Conservation (phyloP, 306 rosid genomes). For the Canavalia gladiata region DNA sequence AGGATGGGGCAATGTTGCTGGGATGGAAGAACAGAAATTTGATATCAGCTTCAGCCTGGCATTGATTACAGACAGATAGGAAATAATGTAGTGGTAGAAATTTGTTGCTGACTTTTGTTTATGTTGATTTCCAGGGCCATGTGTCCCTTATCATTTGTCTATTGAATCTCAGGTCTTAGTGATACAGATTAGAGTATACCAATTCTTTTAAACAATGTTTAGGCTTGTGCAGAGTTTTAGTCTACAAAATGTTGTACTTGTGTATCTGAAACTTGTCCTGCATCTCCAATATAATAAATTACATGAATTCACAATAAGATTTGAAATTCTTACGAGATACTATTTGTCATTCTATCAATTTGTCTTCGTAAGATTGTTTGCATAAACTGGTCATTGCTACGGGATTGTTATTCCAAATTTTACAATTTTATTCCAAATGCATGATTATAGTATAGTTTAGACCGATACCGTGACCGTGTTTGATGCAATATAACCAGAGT, state of each 20-base stretch:
- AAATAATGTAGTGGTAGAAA: conserved; percentile 40
- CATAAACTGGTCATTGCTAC: not conserved
- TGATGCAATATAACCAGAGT: no score
- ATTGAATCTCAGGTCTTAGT: conserved; percentile 8
- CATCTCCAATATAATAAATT: conserved; percentile 8
- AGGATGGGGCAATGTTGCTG: conserved; percentile 80
- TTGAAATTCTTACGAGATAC: not conserved
- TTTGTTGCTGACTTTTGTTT: conserved; percentile 5
- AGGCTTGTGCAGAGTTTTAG: not conserved
- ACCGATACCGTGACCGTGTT: no score
- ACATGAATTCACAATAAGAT: not conserved
- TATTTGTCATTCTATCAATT: not conserved
- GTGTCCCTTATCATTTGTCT: not conserved
- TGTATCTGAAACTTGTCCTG: not conserved
- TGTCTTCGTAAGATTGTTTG: not conserved
- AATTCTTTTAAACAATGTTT: conserved; percentile 33
- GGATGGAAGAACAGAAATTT: conserved; percentile 86
- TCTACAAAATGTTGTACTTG: conserved; percentile 21
- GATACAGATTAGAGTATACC: not conserved
- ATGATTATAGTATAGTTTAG: no score
- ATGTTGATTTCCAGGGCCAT: conserved; percentile 11
- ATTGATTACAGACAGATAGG: conserved; percentile 47
- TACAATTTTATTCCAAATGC: no score
- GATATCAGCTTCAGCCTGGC: conserved; percentile 92
- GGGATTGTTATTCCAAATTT: not conserved